phyloP scores from a whole-genome alignment of 1,284 basidiomycete species.

The Xerocomus cyaneibrunnescens region DNA sequence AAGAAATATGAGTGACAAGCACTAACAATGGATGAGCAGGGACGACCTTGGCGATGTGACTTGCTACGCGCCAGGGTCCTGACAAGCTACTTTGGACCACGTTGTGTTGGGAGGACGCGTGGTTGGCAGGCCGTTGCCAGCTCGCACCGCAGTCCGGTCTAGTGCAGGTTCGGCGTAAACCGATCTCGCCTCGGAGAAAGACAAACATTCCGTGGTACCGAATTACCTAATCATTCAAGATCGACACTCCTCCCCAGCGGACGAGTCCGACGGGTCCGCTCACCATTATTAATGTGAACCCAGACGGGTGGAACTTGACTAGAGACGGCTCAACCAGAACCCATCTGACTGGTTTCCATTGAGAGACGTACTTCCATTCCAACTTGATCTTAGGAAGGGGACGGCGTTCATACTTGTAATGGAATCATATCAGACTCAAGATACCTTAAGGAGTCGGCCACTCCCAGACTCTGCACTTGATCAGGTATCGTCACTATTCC shows the following conservation, averaged over 20 bases:
- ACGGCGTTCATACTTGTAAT: slow-evolving; percentile 26
- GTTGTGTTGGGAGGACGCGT: slow-evolving; percentile 24
- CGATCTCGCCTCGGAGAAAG: slow-evolving; percentile 14
- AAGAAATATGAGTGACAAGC: slow-evolving; percentile 30
- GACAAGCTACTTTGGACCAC: slow-evolving; percentile 22
- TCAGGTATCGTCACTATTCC: too few relatives aligned
- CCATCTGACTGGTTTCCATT: background rate
- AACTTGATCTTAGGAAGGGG: slow-evolving; percentile 1
- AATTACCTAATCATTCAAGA: slow-evolving; percentile 1
- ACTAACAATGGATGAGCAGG: slow-evolving; percentile 18
- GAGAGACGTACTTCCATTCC: slow-evolving; percentile 17
- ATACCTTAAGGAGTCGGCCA: too few relatives aligned
- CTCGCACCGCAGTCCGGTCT: slow-evolving; percentile 11
- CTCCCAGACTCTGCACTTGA: too few relatives aligned
- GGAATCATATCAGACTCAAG: background rate
- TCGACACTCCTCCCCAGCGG: background rate
- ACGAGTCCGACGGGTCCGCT: background rate
- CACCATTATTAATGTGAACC: slow-evolving; percentile 9
- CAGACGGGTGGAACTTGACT: background rate
- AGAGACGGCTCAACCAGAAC: too few relatives aligned
- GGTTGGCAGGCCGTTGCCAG: slow-evolving; percentile 11
- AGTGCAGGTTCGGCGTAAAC: slow-evolving; percentile 16
- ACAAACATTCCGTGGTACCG: slow-evolving; percentile 12
- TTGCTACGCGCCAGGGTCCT: slow-evolving; percentile 31
- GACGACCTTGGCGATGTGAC: slow-evolving; percentile 25